Conservation (phyloP, 1,284 basidiomycete species). For the Ceratorhiza oryzae-sativae region DNA sequence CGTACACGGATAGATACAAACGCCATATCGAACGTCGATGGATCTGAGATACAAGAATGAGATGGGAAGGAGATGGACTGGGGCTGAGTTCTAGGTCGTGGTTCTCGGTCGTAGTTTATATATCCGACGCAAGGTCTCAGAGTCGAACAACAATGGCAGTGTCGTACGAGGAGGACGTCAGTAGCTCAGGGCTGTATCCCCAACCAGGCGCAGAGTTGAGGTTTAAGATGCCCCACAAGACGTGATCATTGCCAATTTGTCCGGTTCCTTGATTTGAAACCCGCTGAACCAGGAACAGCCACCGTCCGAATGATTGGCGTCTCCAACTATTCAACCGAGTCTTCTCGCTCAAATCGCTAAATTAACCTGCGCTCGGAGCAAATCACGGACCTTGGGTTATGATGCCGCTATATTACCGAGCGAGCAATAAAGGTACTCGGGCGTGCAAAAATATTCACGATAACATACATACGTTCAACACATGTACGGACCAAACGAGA, state of each 20-base stretch:
- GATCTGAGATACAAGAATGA: slow-evolving; percentile 5
- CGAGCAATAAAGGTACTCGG: too few species aligned
- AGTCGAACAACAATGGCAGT: slow-evolving; percentile 19
- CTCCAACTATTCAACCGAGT: not conserved
- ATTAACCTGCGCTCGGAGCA: slow-evolving; percentile 2
- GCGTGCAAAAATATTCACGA: not conserved
- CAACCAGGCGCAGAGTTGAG: not conserved
- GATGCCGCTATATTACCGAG: too few species aligned
- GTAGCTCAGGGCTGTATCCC: slow-evolving; percentile 14
- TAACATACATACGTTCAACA: not conserved
- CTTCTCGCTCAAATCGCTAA: not conserved
- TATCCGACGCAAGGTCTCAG: slow-evolving; percentile 2
- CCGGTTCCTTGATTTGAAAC: not conserved
- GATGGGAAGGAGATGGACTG: slow-evolving; percentile 1
- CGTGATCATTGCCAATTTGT: slow-evolving; percentile 25
- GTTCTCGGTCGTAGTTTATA: slow-evolving; percentile 2
- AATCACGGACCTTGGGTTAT: not conserved
- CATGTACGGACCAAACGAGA: too few species aligned
- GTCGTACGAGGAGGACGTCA: slow-evolving; percentile 12
- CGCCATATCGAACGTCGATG: slow-evolving; percentile 23
- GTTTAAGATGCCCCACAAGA: slow-evolving; percentile 14
- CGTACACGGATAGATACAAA: slow-evolving; percentile 29
- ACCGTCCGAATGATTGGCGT: not conserved
- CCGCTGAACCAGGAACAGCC: not conserved
- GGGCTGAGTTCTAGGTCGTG: not conserved